Base-by-base conservation (phyloP, 192 early-diverging fungal genomes). In the Chytriomyces hyalinus region DNA sequence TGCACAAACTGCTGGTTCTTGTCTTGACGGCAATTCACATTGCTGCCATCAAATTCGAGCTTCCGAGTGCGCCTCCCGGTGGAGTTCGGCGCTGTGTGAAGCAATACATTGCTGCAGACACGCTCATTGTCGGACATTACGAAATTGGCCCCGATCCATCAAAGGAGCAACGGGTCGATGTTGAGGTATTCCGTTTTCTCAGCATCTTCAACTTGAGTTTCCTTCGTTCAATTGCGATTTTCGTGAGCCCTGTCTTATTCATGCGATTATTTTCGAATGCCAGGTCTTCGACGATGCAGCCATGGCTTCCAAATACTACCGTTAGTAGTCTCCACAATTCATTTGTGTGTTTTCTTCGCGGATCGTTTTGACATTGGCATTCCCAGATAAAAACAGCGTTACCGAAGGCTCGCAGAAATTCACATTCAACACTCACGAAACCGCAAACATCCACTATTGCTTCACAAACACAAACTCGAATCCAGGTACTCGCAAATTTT, bases 361-460 rank as follows among this genome's bases (percentile, higher is more conserved):
- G 46, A 22, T 36, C 6, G 10, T 24, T 47, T 36, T 66, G 24
- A 17, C 47, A 49, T 69, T 15, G 36, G 15, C 13, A 11, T 28
- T 9, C 1, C 6, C 57, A 73, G 70, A 67, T 84, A 44, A 87
- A 82, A 44, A 92, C 93, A 83, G 81, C 65, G 85, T 89, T 77
- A 53, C 90, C 64, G 80, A 85, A n/a, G 91, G 87, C 15, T 92
- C 89, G 36, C 81, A 83, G 51, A 90, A 92, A 61, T 88, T 91
- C 71, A 87, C 89, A 15, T 94, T 98, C 80, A 92, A 90, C 67
- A 95, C 93, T 26, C 93, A 94, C 80, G 87, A 87, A n/a, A 92
- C 96, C 68, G 93, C 94, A 15, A 89, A 93, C 77, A 85, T 98
- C 20, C 81, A 91, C 46, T 90, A 92, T 61, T 98, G 96, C 80